Conservation (phyloP, 305 asterid species). For the Andrographis paniculata region DNA sequence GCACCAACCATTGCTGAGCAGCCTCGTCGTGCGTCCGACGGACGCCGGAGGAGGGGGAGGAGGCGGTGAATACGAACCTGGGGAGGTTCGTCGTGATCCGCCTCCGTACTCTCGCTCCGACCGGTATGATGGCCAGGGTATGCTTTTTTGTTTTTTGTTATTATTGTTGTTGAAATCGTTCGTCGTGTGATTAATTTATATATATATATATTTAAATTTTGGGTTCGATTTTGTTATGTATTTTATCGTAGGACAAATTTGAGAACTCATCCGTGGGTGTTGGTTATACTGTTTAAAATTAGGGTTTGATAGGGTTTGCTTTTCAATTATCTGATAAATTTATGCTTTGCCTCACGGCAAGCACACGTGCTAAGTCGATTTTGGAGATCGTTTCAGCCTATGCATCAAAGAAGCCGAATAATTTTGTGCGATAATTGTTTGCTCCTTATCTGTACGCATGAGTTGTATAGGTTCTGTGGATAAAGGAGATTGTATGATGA, state of each 20-base stretch:
- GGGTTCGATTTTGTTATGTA: background rate
- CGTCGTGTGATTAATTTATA: too few relatives aligned
- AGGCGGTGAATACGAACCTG: conserved; percentile 71
- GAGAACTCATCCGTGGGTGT: background rate
- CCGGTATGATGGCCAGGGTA: conserved; percentile 60
- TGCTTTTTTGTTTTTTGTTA: conserved; percentile 4
- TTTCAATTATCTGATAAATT: background rate
- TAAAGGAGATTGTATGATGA: too few relatives aligned
- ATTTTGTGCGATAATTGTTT: too few relatives aligned
- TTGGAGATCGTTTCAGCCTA: background rate
- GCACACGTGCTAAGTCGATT: background rate
- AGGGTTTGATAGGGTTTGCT: background rate
- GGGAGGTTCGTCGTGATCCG: conserved; percentile 80
- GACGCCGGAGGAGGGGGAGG: conserved; percentile 41
- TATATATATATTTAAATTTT: too few relatives aligned
- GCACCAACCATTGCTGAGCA: conserved; percentile 62
- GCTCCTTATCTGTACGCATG: background rate
- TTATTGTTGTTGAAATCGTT: background rate
- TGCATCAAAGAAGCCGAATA: background rate
- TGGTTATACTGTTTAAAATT: background rate
- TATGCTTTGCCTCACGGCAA: too few relatives aligned
- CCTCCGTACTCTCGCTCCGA: conserved; percentile 60
- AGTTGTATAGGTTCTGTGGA: too few relatives aligned
- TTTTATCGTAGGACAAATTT: background rate
- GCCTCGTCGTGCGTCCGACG: conserved; percentile 76